Conservation (phyloP, 768 basidiomycete species). For the Serendipita sp. region DNA sequence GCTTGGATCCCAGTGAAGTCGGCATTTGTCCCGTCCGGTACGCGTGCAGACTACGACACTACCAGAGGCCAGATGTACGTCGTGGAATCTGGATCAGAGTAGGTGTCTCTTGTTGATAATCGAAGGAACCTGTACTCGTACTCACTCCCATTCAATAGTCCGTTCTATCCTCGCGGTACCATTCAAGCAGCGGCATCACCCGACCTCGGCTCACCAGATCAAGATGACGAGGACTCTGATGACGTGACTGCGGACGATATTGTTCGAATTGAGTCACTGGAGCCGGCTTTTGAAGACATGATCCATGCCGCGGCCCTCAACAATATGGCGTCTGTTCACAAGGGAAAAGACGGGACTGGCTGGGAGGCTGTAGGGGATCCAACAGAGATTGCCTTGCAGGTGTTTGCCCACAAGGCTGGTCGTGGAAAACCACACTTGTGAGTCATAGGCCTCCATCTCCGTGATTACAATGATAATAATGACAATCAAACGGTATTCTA, state of each 20-base stretch:
- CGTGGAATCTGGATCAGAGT: slow-evolving; percentile 1
- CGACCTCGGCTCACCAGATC: background rate
- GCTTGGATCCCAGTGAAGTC: slow-evolving; percentile 16
- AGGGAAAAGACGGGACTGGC: slow-evolving; percentile 24
- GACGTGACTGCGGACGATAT: background rate
- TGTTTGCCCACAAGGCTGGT: slow-evolving; percentile 35
- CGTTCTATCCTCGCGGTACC: background rate
- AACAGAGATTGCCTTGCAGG: slow-evolving; percentile 40
- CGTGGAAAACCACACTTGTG: slow-evolving; percentile 20
- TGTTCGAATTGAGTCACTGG: background rate
- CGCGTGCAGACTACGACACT: background rate
- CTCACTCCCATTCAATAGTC: background rate
- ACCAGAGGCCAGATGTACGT: background rate
- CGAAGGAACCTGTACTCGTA: background rate
- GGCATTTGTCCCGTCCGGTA: background rate
- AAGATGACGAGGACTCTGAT: background rate
- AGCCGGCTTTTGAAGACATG: slow-evolving; percentile 1
- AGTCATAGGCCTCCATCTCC: background rate
- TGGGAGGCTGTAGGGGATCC: slow-evolving; percentile 39
- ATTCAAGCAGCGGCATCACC: background rate
- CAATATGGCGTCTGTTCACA: slow-evolving; percentile 8
- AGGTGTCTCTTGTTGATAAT: background rate
- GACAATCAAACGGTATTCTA: background rate
- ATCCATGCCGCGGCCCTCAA: background rate
- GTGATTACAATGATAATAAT: no score